Base-by-base conservation (phyloP, 2,329 filamentous ascomycete genomes). In the Apiospora malaysiana region DNA sequence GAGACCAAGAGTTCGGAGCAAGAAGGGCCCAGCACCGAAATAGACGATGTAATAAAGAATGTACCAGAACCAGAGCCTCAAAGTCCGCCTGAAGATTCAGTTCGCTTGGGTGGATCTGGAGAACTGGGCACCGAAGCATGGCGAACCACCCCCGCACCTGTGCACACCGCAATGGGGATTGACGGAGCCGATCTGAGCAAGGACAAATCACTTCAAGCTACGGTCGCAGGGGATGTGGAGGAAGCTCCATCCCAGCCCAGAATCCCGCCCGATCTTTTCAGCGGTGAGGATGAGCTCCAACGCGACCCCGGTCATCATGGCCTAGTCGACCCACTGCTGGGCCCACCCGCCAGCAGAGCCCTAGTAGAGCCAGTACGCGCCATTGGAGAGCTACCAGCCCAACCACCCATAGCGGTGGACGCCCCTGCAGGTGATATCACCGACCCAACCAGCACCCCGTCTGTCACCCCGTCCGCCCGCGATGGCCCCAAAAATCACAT, bases 211-310 rank as follows among this genome's bases (percentile, higher is more conserved):
- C 68, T 72, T 40, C 72, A 72, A 16, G 40, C 37, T 43, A 32
- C 67, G 66, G 69, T 71, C 47, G 69, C 68, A 63, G 49, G 14
- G 46, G 69, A 75, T 69, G 73, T 74, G 72, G 74, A 74, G 71
- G 73, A 76, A 72, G 70, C 70, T 67, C 49, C 56, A 40, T 69
- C 71, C 74, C 71, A 74, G 68, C 72, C 72, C 72, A 72, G 75
- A 32, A 69, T 70, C 74, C 71, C 74, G 69, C 73, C 72, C 72
- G 72, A 75, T 69, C 25, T 68, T 73, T 68, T 69, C 66, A 65
- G 75, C 75, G 74, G 74, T 77, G 75, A 76, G 74, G 72, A 73
- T n/a, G 66, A 75, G 69, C 72, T 43, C 37, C 73, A 72, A 49
- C 73, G 69, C 68, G 72, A 68, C 49, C 72, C 70, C 75, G 73